Conservation (phyloP, 2,329 filamentous ascomycete species). For the Claviceps capensis region DNA sequence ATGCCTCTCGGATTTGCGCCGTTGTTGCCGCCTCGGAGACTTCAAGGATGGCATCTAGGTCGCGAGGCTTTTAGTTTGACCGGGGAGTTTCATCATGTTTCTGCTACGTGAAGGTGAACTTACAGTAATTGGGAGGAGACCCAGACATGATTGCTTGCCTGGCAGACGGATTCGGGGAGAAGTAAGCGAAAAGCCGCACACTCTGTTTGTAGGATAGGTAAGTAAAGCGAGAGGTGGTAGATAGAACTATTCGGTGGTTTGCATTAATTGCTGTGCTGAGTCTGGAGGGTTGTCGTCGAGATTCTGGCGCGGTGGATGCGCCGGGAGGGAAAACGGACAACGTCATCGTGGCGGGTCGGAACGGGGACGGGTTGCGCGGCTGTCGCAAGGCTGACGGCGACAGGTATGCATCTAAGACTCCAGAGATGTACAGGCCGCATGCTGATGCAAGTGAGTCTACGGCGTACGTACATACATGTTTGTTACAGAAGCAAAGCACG, state of each 20-base stretch:
- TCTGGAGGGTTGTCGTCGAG: background rate
- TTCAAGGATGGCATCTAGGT: slow-evolving; percentile 58
- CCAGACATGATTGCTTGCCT: slow-evolving; percentile 18
- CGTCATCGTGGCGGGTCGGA: slow-evolving; percentile 28
- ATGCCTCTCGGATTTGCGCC: slow-evolving; percentile 82
- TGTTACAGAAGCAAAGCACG: no score
- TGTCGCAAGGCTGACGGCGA: no score
- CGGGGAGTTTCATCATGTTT: no score
- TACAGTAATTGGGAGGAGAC: slow-evolving; percentile 46
- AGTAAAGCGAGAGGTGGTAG: no score
- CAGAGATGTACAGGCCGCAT: no score
- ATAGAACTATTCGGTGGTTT: background rate
- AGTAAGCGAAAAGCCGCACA: background rate
- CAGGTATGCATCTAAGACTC: no score
- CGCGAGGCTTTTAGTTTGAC: background rate
- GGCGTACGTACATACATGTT: no score
- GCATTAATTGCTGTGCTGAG: background rate
- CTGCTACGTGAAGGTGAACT: slow-evolving; percentile 9
- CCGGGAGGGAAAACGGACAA: background rate
- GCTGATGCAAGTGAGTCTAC: no score
- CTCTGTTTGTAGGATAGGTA: no score
- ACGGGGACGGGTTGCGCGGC: no score
- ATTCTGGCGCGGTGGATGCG: background rate
- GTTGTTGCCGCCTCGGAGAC: slow-evolving; percentile 59
- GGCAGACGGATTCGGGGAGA: background rate